These are phyloP conservation scores for Graphilbum sp. DNA, from an alignment of 2,329 filamentous ascomycete genomes.

Conservation along the genomic window DNA sequence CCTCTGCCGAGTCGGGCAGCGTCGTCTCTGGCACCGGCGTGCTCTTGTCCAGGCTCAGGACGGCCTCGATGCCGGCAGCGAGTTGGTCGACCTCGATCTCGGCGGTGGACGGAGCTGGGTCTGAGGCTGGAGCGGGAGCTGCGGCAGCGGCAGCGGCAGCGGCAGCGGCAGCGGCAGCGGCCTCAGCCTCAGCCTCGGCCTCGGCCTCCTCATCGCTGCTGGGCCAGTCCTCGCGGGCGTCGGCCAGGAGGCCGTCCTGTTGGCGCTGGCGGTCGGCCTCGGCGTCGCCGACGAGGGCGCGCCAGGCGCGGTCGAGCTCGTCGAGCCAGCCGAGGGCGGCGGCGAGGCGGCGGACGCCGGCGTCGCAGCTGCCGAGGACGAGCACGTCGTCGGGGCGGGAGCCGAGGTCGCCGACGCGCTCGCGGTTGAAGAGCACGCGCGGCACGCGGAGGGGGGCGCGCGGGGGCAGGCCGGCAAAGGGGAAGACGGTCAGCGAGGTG, in stretches of 20 bases:
- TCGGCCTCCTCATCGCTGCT: neutral
- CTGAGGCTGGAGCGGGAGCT: too few species aligned
- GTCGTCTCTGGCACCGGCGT: neutral
- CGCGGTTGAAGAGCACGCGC: slow-evolving; percentile 73
- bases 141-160: too few species aligned
- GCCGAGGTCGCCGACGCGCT: slow-evolving; percentile 67
- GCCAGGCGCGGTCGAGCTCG: slow-evolving; percentile 67
- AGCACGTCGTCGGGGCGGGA: slow-evolving; percentile 69
- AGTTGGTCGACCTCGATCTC: slow-evolving; percentile 8
- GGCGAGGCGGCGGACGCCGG: slow-evolving; percentile 62
- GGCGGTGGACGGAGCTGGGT: slow-evolving; percentile 2
- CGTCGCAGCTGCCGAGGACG: slow-evolving; percentile 67
- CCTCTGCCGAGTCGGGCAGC: too few species aligned
- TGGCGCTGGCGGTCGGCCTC: slow-evolving; percentile 34
- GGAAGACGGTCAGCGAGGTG: slow-evolving; percentile 30
- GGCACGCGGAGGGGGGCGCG: slow-evolving; percentile 47
- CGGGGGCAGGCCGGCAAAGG: slow-evolving; percentile 68
- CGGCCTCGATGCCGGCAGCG: slow-evolving; percentile 5
- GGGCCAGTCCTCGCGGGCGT: slow-evolving; percentile 12
- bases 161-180: too few species aligned
- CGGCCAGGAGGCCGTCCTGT: slow-evolving; percentile 21
- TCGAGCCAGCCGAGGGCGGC: slow-evolving; percentile 69
- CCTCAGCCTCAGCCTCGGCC: neutral
- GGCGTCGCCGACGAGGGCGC: slow-evolving; percentile 44
- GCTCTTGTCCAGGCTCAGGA: slow-evolving; percentile 3